Evolutionary conservation across 192 early-diverging fungal genomes (phyloP).

Genomic region (Backusella tarrabulga): DNA sequence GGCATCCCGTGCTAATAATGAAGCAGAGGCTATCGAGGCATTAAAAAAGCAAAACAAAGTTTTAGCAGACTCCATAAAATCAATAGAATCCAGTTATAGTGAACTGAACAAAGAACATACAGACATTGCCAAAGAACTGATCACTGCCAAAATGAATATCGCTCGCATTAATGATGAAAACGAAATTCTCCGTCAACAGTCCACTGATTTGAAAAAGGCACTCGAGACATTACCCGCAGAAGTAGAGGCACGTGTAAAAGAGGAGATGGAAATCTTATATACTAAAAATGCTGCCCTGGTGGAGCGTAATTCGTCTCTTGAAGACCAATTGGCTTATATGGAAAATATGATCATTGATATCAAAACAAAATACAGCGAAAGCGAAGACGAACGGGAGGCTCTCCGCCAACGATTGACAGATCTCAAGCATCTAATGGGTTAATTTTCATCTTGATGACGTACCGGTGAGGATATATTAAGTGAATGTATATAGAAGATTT

Average conservation of each 20-base stretch:
- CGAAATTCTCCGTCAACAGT: slow-evolving; percentile 51
- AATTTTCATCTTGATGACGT: neutral
- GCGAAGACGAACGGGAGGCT: slow-evolving; percentile 75
- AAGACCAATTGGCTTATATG: slow-evolving; percentile 65
- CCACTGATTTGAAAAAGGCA: slow-evolving; percentile 60
- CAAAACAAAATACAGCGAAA: slow-evolving; percentile 80
- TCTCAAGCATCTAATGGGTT: slow-evolving; percentile 55
- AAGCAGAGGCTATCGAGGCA: slow-evolving; percentile 61
- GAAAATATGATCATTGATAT: slow-evolving; percentile 73
- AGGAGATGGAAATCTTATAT: slow-evolving; percentile 78
- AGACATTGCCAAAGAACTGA: slow-evolving; percentile 66
- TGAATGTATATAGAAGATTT: no score
- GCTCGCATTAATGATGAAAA: slow-evolving; percentile 55
- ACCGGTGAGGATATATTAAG: no score
- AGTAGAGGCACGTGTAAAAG: slow-evolving; percentile 64
- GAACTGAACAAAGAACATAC: slow-evolving; percentile 73
- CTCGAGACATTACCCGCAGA: slow-evolving; percentile 53
- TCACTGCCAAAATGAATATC: slow-evolving; percentile 60
- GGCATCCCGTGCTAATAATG: slow-evolving; percentile 63
- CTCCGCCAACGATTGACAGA: slow-evolving; percentile 72
- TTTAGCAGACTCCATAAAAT: slow-evolving; percentile 57
- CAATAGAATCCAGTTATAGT: slow-evolving; percentile 63
- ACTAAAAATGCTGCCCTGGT: slow-evolving; percentile 85
- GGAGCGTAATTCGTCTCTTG: slow-evolving; percentile 62
- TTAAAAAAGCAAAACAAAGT: slow-evolving; percentile 66